phyloP scores from a whole-genome alignment of 2,329 filamentous ascomycete species.

The Arthroderma sp. region DNA sequence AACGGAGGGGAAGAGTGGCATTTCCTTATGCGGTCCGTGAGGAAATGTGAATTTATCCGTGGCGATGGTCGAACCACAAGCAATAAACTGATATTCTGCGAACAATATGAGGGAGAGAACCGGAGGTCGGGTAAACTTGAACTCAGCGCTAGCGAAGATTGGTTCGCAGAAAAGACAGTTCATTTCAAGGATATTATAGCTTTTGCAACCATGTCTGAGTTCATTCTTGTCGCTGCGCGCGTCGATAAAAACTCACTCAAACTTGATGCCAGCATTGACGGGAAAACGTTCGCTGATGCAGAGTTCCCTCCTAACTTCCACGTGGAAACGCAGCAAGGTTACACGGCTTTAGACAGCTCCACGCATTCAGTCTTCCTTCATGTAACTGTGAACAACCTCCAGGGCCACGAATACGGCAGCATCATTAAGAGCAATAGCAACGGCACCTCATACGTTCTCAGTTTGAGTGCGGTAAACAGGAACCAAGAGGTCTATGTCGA shows the following conservation, averaged over 20 bases:
- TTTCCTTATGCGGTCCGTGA: constrained; percentile 57
- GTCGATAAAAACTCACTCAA: constrained; percentile 53
- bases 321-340: constrained; percentile 63
- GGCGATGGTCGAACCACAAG: constrained; percentile 41
- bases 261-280: constrained; percentile 75
- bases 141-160: constrained; percentile 66
- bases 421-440: constrained; percentile 99
- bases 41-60: constrained; percentile 80
- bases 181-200: constrained; percentile 60
- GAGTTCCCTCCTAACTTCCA: constrained; percentile 77
- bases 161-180: constrained; percentile 52
- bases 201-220: constrained; percentile 93
- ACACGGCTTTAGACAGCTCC: constrained; percentile 88
- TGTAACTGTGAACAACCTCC: constrained; percentile 59
- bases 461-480: constrained; percentile 67
- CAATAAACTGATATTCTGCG: constrained; percentile 51
- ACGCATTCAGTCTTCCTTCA: constrained; percentile 92
- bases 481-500: constrained; percentile 69
- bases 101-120: constrained; percentile 51
- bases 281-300: constrained; percentile 65
- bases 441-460: constrained; percentile 85
- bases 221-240: constrained; percentile 73
- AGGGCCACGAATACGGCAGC: constrained; percentile 60
- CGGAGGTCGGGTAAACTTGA: constrained; percentile 49
- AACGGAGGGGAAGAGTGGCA: constrained; percentile 73